Evolutionary conservation across 208 protist genomes (phyloP).

Genomic region (Leishmania tarentolae): DNA sequence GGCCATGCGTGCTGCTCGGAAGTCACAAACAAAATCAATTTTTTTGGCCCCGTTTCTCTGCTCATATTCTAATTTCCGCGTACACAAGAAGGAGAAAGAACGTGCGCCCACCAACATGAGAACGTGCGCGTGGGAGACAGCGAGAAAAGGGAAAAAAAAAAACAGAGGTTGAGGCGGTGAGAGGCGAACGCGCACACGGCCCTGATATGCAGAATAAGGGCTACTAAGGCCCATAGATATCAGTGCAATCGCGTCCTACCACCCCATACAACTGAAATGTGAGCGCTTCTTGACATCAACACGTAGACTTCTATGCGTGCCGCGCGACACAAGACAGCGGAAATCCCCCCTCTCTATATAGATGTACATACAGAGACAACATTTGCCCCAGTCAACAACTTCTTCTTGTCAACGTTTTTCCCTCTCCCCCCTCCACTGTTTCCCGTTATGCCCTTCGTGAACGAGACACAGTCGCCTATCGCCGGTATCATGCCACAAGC

Average conservation of each 20-base stretch:
- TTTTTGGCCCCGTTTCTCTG: neutral
- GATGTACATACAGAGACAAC: neutral
- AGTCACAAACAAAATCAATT: neutral
- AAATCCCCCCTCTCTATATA: no score
- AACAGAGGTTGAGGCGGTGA: neutral
- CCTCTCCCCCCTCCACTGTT: neutral
- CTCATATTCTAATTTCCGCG: neutral
- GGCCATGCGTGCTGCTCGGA: neutral
- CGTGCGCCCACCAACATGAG: neutral
- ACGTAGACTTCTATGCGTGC: neutral
- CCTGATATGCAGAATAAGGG: neutral
- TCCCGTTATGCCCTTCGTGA: neutral
- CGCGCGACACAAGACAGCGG: neutral
- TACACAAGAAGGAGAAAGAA: neutral
- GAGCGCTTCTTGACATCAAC: neutral
- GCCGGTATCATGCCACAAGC: neutral
- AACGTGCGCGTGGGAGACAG: slow-evolving; percentile 1
- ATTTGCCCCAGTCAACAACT: neutral
- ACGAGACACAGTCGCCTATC: neutral
- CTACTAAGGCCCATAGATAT: neutral
- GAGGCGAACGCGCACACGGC: neutral
- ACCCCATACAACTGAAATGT: neutral
- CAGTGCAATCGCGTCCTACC: neutral
- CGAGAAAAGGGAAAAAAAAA: neutral
- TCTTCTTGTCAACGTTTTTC: neutral